Evolutionary conservation across 2,329 filamentous ascomycete genomes (phyloP).

Genomic region (Colletotrichum sp.): DNA sequence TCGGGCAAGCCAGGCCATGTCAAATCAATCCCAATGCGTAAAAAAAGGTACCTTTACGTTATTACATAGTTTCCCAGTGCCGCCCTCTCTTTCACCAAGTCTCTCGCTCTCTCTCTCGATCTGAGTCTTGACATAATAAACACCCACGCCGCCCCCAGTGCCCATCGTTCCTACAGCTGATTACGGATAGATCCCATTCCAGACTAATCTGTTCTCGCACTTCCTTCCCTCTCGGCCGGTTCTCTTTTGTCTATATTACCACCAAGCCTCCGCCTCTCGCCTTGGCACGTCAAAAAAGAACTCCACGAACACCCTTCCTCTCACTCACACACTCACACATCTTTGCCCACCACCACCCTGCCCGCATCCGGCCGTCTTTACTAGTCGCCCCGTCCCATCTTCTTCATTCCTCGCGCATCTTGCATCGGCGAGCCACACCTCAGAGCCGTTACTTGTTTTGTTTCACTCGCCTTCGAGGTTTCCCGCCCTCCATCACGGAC

Average conservation of each 20-base stretch:
- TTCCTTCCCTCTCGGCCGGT: background rate
- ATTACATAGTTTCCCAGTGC: background rate
- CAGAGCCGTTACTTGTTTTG: slow-evolving; percentile 19
- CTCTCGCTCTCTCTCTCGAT: background rate
- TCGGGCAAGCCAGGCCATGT: background rate
- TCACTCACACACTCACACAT: background rate
- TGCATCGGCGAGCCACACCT: background rate
- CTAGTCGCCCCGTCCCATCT: slow-evolving; percentile 1
- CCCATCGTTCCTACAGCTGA: background rate
- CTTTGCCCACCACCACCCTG: background rate
- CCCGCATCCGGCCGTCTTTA: background rate
- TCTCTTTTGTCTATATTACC: background rate
- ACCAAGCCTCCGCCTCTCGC: background rate
- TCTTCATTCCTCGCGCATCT: background rate
- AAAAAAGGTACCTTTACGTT: background rate
- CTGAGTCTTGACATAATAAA: background rate
- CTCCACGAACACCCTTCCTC: background rate
- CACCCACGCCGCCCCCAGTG: background rate
- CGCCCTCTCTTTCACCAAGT: background rate
- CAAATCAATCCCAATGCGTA: background rate
- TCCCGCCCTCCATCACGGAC: background rate
- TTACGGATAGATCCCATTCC: background rate
- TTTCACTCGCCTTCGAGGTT: slow-evolving; percentile 15
- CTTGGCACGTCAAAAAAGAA: slow-evolving; percentile 13
- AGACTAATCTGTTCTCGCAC: background rate